These are phyloP conservation scores for Liriodendron chinense DNA, from an alignment of 164 flowering plant species.

Conservation along the genomic window DNA sequence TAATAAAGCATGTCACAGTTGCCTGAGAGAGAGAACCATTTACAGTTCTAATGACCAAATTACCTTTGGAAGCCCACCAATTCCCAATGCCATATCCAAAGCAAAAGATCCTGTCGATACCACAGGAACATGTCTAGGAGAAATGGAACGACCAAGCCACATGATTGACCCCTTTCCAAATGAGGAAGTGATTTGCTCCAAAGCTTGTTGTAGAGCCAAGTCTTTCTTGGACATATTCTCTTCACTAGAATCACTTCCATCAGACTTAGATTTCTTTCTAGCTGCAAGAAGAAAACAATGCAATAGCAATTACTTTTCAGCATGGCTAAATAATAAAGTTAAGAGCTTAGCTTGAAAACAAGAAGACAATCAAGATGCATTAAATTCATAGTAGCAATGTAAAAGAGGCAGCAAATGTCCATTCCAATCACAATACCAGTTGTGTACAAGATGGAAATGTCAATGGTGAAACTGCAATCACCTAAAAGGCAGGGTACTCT, in stretches of 20 bases:
- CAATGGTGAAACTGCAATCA: background rate
- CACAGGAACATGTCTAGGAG: conserved; percentile 62
- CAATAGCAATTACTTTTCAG: background rate
- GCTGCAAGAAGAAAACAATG: conserved; percentile 34
- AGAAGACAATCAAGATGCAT: background rate
- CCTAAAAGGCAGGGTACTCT: background rate
- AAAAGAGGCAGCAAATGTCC: background rate
- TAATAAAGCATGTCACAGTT: background rate
- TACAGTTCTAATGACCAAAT: background rate
- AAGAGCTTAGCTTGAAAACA: background rate
- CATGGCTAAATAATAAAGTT: background rate
- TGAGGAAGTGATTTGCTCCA: conserved; percentile 83
- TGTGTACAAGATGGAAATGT: background rate
- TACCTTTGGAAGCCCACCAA: conserved; percentile 97
- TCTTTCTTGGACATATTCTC: conserved; percentile 81
- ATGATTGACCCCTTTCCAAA: conserved; percentile 93
- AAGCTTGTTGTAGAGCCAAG: conserved; percentile 69
- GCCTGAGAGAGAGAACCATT: no score
- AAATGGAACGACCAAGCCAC: conserved; percentile 86
- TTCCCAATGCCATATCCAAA: conserved; percentile 80
- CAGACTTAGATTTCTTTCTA: conserved; percentile 60
- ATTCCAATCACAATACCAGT: background rate
- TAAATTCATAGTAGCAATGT: background rate
- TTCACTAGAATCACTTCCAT: conserved; percentile 65
- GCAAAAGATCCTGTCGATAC: conserved; percentile 89